Base-by-base conservation (phyloP, 176 grass and related monocot species). In the Ensete ventricosum region DNA sequence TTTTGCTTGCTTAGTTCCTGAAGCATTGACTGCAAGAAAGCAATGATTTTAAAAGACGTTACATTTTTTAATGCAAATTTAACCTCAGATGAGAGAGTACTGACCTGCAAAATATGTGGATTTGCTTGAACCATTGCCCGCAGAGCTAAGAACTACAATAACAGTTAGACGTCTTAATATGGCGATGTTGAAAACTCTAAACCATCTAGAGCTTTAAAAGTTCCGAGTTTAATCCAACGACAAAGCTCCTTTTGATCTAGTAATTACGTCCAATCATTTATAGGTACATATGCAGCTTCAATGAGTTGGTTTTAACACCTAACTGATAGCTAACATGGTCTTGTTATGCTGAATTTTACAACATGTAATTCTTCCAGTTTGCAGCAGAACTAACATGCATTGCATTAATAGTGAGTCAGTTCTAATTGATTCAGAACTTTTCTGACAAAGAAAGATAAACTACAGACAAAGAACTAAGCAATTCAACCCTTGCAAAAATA, bases 31-130 rank as follows among this genome's bases (percentile, higher is more conserved):
- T 98, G 72, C 53, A 87, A 80, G 11, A 81, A 75, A 89, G 52
- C 24, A 82, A 27, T 64, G 52, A 43, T 43, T 43, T 43, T 43
- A 43, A 80, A 9, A 65, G 73, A 48, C 25, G 27, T 82, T 17
- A 85, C 54, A 13, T 20, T 73, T 60, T 62, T 77, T 4, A 43
- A 43, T 63, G 22, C 25, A 80, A 82, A 51, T 5, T 69, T 55
- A 52, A 78, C 53, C 25, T 14, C 76, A 73, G 55, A 26, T 58
- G 48, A 83, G 68, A 78, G 19, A 43, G 34, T 23, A 43, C 72
- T 72, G 53, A 98, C 95, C 95, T 94, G 95, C 74, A 93, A 81
- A 70, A 98, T 98, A 79, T 98, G 86, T 79, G 95, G 95, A 82
- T 93, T 98, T 85, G 88, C 84, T 79, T 96, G 89, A 76, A 96